Evolutionary conservation across 2,329 filamentous ascomycete species (phyloP).

Genomic region (Colletotrichum ledebouriae): DNA sequence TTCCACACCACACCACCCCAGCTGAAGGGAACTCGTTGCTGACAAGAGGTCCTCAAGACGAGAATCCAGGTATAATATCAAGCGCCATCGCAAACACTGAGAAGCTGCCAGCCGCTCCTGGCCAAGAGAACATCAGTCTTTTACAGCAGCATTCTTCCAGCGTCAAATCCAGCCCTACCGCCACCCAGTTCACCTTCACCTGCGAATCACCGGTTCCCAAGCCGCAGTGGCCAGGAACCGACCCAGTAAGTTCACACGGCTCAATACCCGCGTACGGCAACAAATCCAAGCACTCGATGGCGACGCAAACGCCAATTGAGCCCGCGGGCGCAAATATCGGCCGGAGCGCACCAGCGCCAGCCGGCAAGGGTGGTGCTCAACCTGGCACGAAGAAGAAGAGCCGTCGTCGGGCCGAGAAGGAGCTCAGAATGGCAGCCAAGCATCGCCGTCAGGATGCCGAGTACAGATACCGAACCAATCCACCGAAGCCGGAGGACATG

Average conservation of each 20-base stretch:
- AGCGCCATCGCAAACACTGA: conserved; percentile 91
- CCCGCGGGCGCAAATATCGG: conserved; percentile 12
- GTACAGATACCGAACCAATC: conserved; percentile 81
- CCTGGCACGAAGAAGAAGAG: conserved; percentile 69
- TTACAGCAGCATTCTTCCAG: conserved; percentile 75
- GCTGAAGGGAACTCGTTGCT: conserved; percentile 28
- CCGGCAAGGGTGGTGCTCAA: conserved; percentile 55
- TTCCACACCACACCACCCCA: not conserved
- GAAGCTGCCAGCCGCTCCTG: conserved; percentile 72
- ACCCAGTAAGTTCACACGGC: conserved; percentile 45
- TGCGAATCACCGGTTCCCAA: conserved; percentile 91
- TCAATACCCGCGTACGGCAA: conserved; percentile 49
- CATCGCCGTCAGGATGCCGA: conserved; percentile 83
- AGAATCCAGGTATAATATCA: conserved; percentile 85
- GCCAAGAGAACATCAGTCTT: conserved; percentile 84
- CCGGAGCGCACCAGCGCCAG: conserved; percentile 38
- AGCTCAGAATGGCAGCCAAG: conserved; percentile 81
- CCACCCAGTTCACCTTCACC: conserved; percentile 95
- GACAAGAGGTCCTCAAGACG: conserved; percentile 51
- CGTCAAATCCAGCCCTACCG: conserved; percentile 74
- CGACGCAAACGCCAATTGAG: conserved; percentile 39
- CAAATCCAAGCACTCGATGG: conserved; percentile 45
- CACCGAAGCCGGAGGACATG: conserved; percentile 77
- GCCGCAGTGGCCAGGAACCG: conserved; percentile 78
- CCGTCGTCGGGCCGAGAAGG: conserved; percentile 75